Conservation (phyloP, 225 moss, liverwort and hornwort genomes). For the Polytrichum commune region DNA sequence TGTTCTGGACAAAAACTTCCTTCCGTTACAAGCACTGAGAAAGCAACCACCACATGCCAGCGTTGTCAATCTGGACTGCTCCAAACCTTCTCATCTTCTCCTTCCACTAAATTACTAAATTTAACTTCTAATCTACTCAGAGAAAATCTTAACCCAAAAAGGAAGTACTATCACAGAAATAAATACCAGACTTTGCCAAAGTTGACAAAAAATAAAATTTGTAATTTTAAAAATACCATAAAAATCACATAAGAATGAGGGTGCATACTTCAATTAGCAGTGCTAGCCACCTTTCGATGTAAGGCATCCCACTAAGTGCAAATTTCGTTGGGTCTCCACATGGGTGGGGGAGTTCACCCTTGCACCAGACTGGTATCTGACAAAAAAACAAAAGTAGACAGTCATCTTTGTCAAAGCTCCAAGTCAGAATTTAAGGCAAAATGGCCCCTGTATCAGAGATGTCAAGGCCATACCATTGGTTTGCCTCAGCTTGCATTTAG, state of each 20-base stretch:
- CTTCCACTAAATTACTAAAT: neutral
- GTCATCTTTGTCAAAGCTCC: too few relatives aligned
- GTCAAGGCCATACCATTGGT: too few relatives aligned
- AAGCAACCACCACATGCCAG: neutral
- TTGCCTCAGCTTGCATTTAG: too few relatives aligned
- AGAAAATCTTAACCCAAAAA: too few relatives aligned
- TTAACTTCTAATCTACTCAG: neutral
- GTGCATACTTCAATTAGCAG: slow-evolving; percentile 37
- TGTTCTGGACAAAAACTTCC: too few relatives aligned
- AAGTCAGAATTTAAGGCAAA: too few relatives aligned
- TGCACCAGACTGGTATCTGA: slow-evolving; percentile 57
- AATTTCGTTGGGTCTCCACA: slow-evolving; percentile 52
- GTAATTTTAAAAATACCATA: neutral
- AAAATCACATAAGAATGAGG: neutral
- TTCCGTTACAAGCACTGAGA: neutral
- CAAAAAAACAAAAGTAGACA: slow-evolving; percentile 1
- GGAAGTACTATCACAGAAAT: too few relatives aligned
- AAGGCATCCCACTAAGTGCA: slow-evolving; percentile 51
- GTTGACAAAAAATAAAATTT: too few relatives aligned
- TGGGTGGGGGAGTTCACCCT: slow-evolving; percentile 36
- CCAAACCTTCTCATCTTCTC: neutral
- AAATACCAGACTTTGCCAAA: too few relatives aligned
- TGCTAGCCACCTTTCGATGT: slow-evolving; percentile 47
- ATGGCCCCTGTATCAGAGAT: too few relatives aligned
- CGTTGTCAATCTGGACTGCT: neutral